Base-by-base conservation (phyloP, 2,329 filamentous ascomycete species). In the Cytospora paraplurivora region DNA sequence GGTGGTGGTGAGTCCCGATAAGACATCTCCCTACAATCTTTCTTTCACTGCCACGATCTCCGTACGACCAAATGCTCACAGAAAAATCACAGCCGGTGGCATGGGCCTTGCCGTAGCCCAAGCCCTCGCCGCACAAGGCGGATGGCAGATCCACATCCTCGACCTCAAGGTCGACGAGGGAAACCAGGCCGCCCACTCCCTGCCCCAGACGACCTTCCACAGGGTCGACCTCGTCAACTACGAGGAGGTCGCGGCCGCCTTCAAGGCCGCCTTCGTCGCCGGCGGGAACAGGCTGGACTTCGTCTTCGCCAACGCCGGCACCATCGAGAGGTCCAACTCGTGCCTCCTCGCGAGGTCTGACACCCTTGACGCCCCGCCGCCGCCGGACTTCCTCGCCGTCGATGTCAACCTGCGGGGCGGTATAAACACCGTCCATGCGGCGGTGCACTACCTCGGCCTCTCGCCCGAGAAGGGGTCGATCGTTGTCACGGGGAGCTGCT, bases 281-380 rank as follows among this genome's bases (percentile, higher is more conserved):
- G 61, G 56, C 3, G 37, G 47, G 37, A 41, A 60, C 15, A 69
- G 74, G 3, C 53, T 82, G 17, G 79, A 82, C 70, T 80, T 82
- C 65, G 78, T 82, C 38, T 82, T 79, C 66, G 79, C 78, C 17
- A 82, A 82, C 61, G 79, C 79, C 0, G 80, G 80, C 1, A 74
- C 81, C 27, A 71, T 80, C 8, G 78, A 80, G 59, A 69, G 72
- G 19, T 68, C 72, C 60, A 78, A 77, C 62, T 79, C 79, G 27
- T 27, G 27, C 27, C 27, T 27, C 69, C 80, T 67, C 60, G 38
- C 11, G 5, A 67, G 41, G 21, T 44, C 57, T 6, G 58, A 62
- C n/a, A 50, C 59, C 1, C 21, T 63, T 12, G 51, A 56, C 34
- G 38, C 34, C n/a, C 62, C 62, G 1, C 62, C 62, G 12, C 50